A percentile compares a stretch with the other conserved stretches of the same genome.
Conservation (phyloP, 2,329 filamentous ascomycete species). For the Lasiodiplodia hormozganensis region DNA sequence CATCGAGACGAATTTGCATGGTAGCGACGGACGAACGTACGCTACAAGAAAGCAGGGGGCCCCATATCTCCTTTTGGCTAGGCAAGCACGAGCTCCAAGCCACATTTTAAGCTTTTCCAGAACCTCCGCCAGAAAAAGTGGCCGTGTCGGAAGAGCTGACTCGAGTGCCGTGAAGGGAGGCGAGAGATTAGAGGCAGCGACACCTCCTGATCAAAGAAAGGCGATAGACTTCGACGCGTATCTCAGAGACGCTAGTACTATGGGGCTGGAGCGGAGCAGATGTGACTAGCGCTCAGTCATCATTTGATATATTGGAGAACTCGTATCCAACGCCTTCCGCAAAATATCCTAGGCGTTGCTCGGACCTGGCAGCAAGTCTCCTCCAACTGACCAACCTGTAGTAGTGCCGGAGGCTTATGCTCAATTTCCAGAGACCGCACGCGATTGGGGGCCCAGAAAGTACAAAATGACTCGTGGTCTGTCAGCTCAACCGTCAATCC, state of each 20-base stretch:
- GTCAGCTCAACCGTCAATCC: not conserved
- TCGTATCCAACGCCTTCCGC: not conserved
- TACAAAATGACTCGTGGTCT: not conserved
- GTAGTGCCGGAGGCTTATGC: not conserved
- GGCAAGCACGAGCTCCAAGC: not conserved
- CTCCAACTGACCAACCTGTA: not conserved
- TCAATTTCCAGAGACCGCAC: not conserved
- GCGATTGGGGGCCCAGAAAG: not conserved
- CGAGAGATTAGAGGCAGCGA: not conserved
- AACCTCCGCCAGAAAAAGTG: constrained; percentile 6
- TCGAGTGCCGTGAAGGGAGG: not conserved
- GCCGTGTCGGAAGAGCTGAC: not conserved
- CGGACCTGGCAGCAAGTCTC: not conserved
- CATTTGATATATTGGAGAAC: constrained; percentile 6
- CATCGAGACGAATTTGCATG: no score
- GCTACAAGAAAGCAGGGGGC: not conserved
- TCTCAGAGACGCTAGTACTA: constrained; percentile 3
- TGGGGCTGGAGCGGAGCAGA: not conserved
- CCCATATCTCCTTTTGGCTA: not conserved
- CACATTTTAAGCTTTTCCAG: not conserved
- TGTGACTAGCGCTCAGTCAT: not conserved
- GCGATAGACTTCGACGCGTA: constrained; percentile 13
- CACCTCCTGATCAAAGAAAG: not conserved
- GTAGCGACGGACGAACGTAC: not conserved
- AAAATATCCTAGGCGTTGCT: not conserved